Evolutionary conservation across 164 flowering plant species (phyloP).

Genomic region (Cinnamomum micranthum): DNA sequence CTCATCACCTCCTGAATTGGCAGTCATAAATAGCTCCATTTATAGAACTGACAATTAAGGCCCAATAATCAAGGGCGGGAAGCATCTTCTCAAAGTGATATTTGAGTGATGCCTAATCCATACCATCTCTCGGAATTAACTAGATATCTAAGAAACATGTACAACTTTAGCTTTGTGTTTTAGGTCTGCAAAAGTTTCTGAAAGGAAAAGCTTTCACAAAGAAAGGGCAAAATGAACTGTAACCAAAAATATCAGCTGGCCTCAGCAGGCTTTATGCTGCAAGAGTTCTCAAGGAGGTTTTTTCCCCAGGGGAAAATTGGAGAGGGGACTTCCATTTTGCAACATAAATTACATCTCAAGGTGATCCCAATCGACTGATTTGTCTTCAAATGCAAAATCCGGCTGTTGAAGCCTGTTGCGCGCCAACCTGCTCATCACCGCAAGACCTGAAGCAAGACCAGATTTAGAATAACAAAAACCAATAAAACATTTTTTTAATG

Average conservation of each 20-base stretch:
- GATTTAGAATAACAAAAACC: neutral
- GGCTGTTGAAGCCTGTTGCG: conserved; percentile 52
- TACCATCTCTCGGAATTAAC: too few species aligned
- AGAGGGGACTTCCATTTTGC: neutral
- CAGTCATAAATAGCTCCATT: too few species aligned
- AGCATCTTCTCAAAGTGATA: too few species aligned
- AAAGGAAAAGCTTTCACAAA: neutral
- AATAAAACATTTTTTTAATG: too few species aligned
- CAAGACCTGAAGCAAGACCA: conserved; percentile 55
- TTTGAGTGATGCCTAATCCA: too few species aligned
- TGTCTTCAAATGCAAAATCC: conserved; percentile 41
- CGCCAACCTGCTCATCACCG: conserved; percentile 71
- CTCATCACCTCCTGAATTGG: too few species aligned
- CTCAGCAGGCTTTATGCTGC: neutral
- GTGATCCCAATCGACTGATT: conserved; percentile 34
- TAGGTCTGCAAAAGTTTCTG: too few species aligned
- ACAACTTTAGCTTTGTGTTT: too few species aligned
- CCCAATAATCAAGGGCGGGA: too few species aligned
- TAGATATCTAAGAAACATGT: too few species aligned
- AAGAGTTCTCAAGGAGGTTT: neutral
- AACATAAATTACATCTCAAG: conserved; percentile 17
- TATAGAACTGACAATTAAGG: too few species aligned
- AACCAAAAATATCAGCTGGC: neutral
- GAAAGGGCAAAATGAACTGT: neutral
- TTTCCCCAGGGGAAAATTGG: neutral